Percentiles rank a stretch among this genome's conserved stretches.
Conservation (phyloP, 495 filamentous ascomycete species). For the Parachaetomium inaequale region DNA sequence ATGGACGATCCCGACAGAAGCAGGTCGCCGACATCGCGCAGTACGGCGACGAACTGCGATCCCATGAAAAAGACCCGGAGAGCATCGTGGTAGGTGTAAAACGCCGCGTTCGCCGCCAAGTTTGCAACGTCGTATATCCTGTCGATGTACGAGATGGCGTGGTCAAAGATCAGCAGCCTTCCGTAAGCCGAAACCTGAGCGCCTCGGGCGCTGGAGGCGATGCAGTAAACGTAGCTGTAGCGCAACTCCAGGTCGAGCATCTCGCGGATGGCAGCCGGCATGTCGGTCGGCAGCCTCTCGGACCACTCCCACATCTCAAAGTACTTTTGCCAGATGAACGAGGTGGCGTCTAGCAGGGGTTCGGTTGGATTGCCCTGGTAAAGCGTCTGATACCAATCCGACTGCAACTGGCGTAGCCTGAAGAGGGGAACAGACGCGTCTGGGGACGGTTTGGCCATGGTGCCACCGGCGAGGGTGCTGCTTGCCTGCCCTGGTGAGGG, state of each 20-base stretch:
- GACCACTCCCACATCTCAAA: slow-evolving; percentile 64
- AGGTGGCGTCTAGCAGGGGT: slow-evolving; percentile 56
- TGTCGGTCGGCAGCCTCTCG: slow-evolving; percentile 54
- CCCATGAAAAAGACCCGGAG: slow-evolving; percentile 69
- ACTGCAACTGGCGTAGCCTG: slow-evolving; percentile 71
- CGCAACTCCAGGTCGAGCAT: slow-evolving; percentile 77
- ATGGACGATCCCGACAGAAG: slow-evolving; percentile 38
- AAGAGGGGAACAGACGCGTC: slow-evolving; percentile 62
- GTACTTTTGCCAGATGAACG: slow-evolving; percentile 61
- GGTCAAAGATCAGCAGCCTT: slow-evolving; percentile 74
- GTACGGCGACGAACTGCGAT: slow-evolving; percentile 63
- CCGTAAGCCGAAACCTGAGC: slow-evolving; percentile 62
- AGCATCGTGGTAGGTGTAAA: slow-evolving; percentile 71
- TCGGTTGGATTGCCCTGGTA: slow-evolving; percentile 63
- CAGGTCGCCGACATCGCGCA: slow-evolving; percentile 53
- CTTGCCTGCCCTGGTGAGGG: slow-evolving; percentile 35
- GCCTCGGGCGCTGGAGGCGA: slow-evolving; percentile 69
- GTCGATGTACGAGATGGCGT: slow-evolving; percentile 68
- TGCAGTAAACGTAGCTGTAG: slow-evolving; percentile 78
- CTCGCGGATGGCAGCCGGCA: slow-evolving; percentile 57
- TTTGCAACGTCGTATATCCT: slow-evolving; percentile 54
- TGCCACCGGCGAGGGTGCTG: slow-evolving; percentile 35
- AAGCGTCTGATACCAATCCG: slow-evolving; percentile 75
- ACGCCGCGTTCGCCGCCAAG: slow-evolving; percentile 46
- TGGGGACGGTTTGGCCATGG: slow-evolving; percentile 47